A percentile compares a stretch with the other conserved stretches of the same genome.
Evolutionary conservation across 495 filamentous ascomycete species (phyloP).

Genomic region (Aspergillus sclerotioniger): DNA sequence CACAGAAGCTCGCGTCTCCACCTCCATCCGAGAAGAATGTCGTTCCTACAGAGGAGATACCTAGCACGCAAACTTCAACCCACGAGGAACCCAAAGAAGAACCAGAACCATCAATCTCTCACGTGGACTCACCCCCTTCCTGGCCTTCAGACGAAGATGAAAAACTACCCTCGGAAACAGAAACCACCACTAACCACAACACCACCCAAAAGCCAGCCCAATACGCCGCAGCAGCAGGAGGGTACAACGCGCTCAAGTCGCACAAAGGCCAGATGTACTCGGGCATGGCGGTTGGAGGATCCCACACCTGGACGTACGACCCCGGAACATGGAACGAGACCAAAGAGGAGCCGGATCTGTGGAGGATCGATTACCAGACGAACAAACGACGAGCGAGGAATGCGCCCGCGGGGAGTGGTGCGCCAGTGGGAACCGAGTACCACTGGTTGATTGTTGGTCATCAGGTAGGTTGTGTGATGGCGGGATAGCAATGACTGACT

Average conservation of each 20-base stretch:
- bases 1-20: conserved; percentile 4
- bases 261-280: conserved; percentile 32
- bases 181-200: not conserved
- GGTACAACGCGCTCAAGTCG: conserved; percentile 32
- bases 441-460: conserved; percentile 39
- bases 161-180: conserved; percentile 9
- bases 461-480: conserved; percentile 21
- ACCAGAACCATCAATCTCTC: not conserved
- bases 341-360: conserved; percentile 35
- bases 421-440: conserved; percentile 36
- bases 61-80: not conserved
- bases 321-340: conserved; percentile 34
- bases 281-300: conserved; percentile 34
- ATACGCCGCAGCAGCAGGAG: conserved; percentile 6
- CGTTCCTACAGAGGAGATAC: not conserved
- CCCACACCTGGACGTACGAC: conserved; percentile 36
- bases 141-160: conserved; percentile 11
- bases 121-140: not conserved
- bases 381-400: conserved; percentile 30
- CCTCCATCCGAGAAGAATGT: conserved; percentile 7
- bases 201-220: not conserved
- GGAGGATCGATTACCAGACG: conserved; percentile 32
- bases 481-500: not conserved
- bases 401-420: conserved; percentile 32
- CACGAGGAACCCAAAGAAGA: not conserved